Base-by-base conservation (phyloP, 805 yeast species). In the Yarrowia osloensis region DNA sequence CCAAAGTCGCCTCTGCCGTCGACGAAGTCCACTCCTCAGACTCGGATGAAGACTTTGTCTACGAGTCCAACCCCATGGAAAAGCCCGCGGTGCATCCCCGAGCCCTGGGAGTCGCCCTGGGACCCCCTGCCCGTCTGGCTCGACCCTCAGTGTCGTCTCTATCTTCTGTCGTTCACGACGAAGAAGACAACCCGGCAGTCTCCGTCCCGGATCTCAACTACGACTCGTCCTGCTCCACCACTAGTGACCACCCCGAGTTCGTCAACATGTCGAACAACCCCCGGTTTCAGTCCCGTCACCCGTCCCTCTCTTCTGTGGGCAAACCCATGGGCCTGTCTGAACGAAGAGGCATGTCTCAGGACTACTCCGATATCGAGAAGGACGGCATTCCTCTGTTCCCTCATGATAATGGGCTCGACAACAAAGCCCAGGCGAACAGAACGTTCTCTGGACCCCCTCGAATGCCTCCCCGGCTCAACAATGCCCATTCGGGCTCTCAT, bases 31-130 rank as follows among this genome's bases (percentile, higher is more conserved):
- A 76, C 33, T 86, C 89, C 46, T 88, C 93, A 37, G 98, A 93
- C 75, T 86, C 92, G 28, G 97, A 93, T 71, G 99, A 95, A 76
- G 91, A 97, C 1, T 94, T 95, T 81, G 97, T 94, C n/a, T 94
- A 94, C 76, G 98, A 93, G 73, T 85, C 79, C 73, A 70, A 77
- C 70, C 74, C 78, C 49, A 46, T 63, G 59, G 67, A 63, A 26
- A 37, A 40, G n/a, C 54, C 66, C 19, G 6, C 39, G 2, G 44
- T 61, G 17, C 54, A 29, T 7, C 54, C 40, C 7, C 22, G 66
- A 9, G 44, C 66, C 12, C 54, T 44, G n/a, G 42, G 54, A 17
- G 50, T 57, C 2, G 40, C 66, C n/a, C 54, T 57, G 4, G 63
- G 63, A 9, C 66, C 66, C 1, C 42, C 52, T 6, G 66, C 40